Percentiles rank a stretch among this genome's conserved stretches.
These are phyloP conservation scores for Candida hungchunana DNA, from an alignment of 805 yeast species.

Conservation along the genomic window DNA sequence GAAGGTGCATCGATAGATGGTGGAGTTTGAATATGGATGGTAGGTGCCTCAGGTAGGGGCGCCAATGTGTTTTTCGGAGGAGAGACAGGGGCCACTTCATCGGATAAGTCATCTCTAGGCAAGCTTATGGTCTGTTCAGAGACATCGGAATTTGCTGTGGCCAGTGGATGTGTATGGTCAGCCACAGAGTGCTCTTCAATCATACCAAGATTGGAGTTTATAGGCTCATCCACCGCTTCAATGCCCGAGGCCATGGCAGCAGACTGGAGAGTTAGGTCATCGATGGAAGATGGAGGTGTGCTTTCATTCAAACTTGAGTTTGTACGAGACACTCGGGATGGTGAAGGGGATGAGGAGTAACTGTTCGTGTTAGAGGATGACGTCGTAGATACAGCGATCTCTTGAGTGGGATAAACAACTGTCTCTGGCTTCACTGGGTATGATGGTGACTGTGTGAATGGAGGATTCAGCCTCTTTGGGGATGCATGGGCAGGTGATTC, in stretches of 20 bases:
- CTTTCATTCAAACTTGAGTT: slow-evolving; percentile 23
- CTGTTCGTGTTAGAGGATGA: slow-evolving; percentile 8
- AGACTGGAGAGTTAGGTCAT: slow-evolving; percentile 21
- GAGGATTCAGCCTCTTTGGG: slow-evolving; percentile 1
- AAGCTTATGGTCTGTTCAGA: too few species aligned
- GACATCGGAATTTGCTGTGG: background rate
- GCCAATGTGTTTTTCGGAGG: too few species aligned
- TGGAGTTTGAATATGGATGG: too few species aligned
- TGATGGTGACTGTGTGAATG: too few species aligned
- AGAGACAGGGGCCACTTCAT: too few species aligned
- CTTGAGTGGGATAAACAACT: slow-evolving; percentile 1
- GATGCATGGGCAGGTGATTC: background rate
- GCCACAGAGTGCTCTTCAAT: slow-evolving; percentile 20
- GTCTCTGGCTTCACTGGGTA: slow-evolving; percentile 1
- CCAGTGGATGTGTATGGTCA: background rate
- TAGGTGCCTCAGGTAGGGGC: too few species aligned
- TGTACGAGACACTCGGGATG: slow-evolving; percentile 26
- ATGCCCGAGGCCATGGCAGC: slow-evolving; percentile 1
- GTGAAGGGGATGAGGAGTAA: slow-evolving; percentile 24
- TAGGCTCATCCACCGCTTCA: background rate
- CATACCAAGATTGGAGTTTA: slow-evolving; percentile 18
- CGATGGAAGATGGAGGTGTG: slow-evolving; percentile 29
- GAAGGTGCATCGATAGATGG: too few species aligned
- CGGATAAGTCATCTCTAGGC: too few species aligned
- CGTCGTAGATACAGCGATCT: slow-evolving; percentile 2